A percentile compares a stretch with the other conserved stretches of the same genome.
These are phyloP conservation scores for Pulveroboletus ravenelii DNA, from an alignment of 768 basidiomycete genomes.

Conservation along the genomic window DNA sequence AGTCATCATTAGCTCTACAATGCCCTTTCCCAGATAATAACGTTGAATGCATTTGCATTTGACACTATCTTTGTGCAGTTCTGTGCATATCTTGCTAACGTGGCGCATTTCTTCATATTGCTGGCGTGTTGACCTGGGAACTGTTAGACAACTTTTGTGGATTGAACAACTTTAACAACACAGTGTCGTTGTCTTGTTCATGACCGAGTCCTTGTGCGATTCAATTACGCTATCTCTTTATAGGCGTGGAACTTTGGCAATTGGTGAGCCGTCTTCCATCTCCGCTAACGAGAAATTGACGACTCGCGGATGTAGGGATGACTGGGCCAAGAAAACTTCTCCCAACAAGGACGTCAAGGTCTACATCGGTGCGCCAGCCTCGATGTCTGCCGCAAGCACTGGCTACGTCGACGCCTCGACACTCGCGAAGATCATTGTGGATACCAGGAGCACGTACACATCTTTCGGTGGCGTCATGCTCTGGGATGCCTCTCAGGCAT, in stretches of 20 bases:
- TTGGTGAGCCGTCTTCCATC: constrained; percentile 31
- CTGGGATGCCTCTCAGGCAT: constrained; percentile 46
- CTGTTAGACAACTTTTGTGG: constrained; percentile 42
- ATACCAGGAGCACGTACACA: constrained; percentile 34
- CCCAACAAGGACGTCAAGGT: constrained; percentile 45
- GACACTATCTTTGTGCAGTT: constrained; percentile 52
- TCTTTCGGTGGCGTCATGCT: constrained; percentile 44
- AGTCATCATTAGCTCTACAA: constrained; percentile 30
- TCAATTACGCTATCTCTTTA: background rate
- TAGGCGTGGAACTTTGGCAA: constrained; percentile 45
- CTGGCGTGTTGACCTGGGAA: constrained; percentile 1
- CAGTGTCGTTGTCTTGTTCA: constrained; percentile 21
- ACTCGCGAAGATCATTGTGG: constrained; percentile 30
- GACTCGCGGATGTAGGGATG: constrained; percentile 38
- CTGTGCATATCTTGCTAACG: constrained; percentile 23
- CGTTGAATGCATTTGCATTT: constrained; percentile 40
- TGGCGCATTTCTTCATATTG: background rate
- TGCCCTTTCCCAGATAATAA: constrained; percentile 45
- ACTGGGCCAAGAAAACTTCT: constrained; percentile 41
- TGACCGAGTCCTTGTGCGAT: background rate
- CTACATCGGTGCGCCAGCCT: constrained; percentile 45
- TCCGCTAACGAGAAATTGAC: background rate
- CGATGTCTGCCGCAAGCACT: constrained; percentile 35
- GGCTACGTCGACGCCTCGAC: constrained; percentile 38
- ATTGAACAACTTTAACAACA: constrained; percentile 39